Evolutionary conservation across 306 rosid species (phyloP), one percentile per base, ranked within the genome.

Genomic region (Psophocarpus tetragonolobus): DNA sequence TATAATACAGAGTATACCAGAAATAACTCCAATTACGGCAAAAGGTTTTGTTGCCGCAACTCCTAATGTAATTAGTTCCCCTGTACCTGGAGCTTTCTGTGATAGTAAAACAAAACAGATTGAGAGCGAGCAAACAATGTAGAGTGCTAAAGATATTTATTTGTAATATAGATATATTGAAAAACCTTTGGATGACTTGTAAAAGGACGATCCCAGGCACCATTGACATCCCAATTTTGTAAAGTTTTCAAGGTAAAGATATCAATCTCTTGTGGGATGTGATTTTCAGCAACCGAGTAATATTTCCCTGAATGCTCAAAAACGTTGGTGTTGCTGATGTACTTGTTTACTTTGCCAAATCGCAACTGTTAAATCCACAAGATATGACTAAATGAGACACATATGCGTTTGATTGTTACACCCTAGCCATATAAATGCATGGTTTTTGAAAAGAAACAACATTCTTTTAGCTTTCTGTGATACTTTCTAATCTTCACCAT

Each of bases 131-230:
- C 0, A 44, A 54, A 44, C 39, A 27, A 23, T 29, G 4, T 29
- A 32, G 29, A 57, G 54, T 65, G 23, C 4, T 27, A 65, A 15
- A 14, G 27, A 7, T 24, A 27, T 66, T 66, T 8, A 41, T 69
- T 57, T 63, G 45, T 0, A 65, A 21, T 50, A 6, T 10, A 5
- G 1, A 38, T 54, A 2, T 4, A 53, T 36, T 51, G 29, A 60
- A 42, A 11, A 29, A 87, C 93, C 87, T 93, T 93, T 18, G 97
- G 93, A 38, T 93, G 97, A 84, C 95, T 90, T 1, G 71, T 75
- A 66, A 84, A 91, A 24, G 97, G 89, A 57, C 92, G 79, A 39
- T 86, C 77, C 97, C 98, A 90, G 21, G 86, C 74, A 12, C 77
- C 91, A 36, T 50, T 71, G 14, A 89, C 67, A 81, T 93, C 81